Base-by-base conservation (phyloP, 352 stramenopile species). In the Pythium brachiatum region DNA sequence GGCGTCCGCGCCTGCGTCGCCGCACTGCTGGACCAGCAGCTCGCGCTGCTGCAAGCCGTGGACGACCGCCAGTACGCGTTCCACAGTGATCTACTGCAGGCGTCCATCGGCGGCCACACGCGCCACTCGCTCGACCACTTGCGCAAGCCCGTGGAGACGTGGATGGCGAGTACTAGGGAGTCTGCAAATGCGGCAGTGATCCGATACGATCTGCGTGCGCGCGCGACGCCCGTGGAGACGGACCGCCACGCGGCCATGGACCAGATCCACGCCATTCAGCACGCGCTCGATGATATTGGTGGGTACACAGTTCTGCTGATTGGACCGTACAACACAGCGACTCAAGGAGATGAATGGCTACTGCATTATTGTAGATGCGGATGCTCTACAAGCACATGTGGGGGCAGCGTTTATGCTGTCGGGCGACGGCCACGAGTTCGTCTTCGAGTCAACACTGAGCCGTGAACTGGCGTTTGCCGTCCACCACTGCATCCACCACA, bases 401-500 rank as follows among this genome's bases (percentile, higher is more conserved):
- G 57, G 75, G 7, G 83, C 77, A 13, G 78, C 71, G 20, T 95
- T 95, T 70, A 93, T 93, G 83, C 74, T 95, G 20, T 88, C 86
- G 3, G 71, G 79, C 2, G 79, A 92, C 56, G 82, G 86, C 52
- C 64, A 70, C 16, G 79, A 95, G 64, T 79, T 89, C 32, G 71
- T 73, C 36, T 88, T 95, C 50, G 64, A 75, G 54, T 92, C 82
- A 53, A 92, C 82, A 1, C 74, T 93, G 18, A 81, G 72, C 43
- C 82, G 86, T 29, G 86, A 95, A 56, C 46, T 95, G 36, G 82
- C 81, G n/a, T 95, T 95, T 51, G 84, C 83, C 0, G 83, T 91
- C 53, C 86, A 95, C 65, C 86, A 95, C 64, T 89, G 74, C 60
- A 95, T 95, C 66, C 86, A 95, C 72, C 86, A 95, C 70, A 93